phyloP scores from a whole-genome alignment of 2,329 filamentous ascomycete species.

The Epichloe hybrida region DNA sequence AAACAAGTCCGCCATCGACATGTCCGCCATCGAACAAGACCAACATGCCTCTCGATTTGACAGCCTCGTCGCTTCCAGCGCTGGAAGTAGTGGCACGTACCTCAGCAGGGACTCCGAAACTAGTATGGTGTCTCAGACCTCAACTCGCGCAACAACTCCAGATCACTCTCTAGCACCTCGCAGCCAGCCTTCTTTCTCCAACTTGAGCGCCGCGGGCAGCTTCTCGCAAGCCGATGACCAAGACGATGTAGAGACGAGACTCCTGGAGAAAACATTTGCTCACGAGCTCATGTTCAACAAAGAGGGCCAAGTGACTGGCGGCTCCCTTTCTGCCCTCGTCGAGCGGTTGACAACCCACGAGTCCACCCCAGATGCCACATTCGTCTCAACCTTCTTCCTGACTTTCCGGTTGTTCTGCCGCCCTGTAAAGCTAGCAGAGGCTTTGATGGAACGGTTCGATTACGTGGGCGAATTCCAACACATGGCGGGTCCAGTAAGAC shows the following conservation, averaged over 20 bases:
- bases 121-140: constrained; percentile 67
- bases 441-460: constrained; percentile 82
- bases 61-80: constrained; percentile 61
- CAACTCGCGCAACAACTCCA: constrained; percentile 79
- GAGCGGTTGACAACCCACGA: constrained; percentile 89
- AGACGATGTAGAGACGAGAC: constrained; percentile 65
- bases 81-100: constrained; percentile 67
- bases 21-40: constrained; percentile 34
- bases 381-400: constrained; percentile 89
- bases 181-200: constrained; percentile 50
- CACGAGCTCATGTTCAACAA: constrained; percentile 90
- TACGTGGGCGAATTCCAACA: constrained; percentile 70
- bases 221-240: constrained; percentile 58
- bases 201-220: constrained; percentile 53
- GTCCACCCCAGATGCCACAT: constrained; percentile 79
- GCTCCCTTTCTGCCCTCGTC: constrained; percentile 79
- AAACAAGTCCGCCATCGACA: constrained; percentile 27
- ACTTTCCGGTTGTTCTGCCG: constrained; percentile 91
- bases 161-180: constrained; percentile 45
- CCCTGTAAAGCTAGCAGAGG: constrained; percentile 62
- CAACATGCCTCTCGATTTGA: constrained; percentile 46
- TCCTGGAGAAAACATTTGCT: constrained; percentile 85
- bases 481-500: constrained; percentile 64
- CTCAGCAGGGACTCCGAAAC: constrained; percentile 69
- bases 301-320: constrained; percentile 87